phyloP scores from a whole-genome alignment of 352 stramenopile species.

The Phytopythium mirpurense region DNA sequence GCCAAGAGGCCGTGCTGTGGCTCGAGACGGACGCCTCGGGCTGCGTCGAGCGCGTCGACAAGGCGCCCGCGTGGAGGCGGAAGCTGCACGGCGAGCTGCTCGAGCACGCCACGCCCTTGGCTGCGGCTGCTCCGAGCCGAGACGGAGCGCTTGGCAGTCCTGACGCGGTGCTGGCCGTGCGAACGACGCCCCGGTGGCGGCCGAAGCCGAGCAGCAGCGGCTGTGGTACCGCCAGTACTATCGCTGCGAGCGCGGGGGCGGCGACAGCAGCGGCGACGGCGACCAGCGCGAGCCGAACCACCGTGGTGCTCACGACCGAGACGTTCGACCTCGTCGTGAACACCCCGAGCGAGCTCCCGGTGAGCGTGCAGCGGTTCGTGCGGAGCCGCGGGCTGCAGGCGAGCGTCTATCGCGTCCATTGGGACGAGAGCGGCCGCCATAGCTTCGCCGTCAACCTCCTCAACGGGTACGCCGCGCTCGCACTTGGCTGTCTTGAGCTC shows the following conservation, averaged over 20 bases:
- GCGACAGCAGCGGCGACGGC: conserved; percentile 4
- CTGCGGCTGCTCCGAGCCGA: not conserved
- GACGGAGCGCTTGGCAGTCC: not conserved
- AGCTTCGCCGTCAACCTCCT: conserved; percentile 71
- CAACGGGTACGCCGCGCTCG: conserved; percentile 44
- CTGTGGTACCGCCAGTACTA: not conserved
- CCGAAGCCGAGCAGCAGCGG: not conserved
- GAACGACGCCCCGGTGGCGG: conserved; percentile 43
- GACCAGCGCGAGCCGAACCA: conserved; percentile 23
- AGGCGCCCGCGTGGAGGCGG: conserved; percentile 50
- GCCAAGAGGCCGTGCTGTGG: conserved; percentile 53
- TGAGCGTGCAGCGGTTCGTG: conserved; percentile 67
- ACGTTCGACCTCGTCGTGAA: conserved; percentile 58
- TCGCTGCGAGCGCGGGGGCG: not conserved
- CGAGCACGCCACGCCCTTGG: not conserved
- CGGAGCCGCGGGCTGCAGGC: conserved; percentile 58
- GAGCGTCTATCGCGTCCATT: conserved; percentile 70
- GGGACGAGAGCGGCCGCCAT: conserved; percentile 41
- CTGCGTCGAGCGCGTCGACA: conserved; percentile 43
- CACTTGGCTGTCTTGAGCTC: not conserved
- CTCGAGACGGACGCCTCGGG: conserved; percentile 43
- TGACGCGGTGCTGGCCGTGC: conserved; percentile 48
- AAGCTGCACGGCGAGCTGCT: conserved; percentile 43
- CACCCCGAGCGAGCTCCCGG: conserved; percentile 46
- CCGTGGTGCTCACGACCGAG: conserved; percentile 47